phyloP scores from a whole-genome alignment of 805 yeast species.

The Suhomyces xylopsoci region DNA sequence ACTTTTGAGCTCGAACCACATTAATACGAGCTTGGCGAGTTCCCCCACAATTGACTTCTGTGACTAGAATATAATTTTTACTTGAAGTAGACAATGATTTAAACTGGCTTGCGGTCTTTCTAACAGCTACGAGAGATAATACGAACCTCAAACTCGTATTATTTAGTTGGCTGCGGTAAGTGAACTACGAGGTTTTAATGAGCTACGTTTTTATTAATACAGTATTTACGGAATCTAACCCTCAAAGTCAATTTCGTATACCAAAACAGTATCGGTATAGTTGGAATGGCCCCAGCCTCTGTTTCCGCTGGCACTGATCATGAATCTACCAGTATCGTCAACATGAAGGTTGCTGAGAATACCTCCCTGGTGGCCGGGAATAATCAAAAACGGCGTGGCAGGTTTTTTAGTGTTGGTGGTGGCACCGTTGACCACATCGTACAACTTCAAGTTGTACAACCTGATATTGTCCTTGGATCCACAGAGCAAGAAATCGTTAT shows the following conservation, averaged over 20 bases:
- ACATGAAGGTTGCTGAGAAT: constrained; percentile 70
- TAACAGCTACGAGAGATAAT: too few relatives aligned
- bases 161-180: too few relatives aligned
- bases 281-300: constrained; percentile 89
- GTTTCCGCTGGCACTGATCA: constrained; percentile 90
- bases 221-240: constrained; percentile 2
- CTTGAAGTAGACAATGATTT: neutral
- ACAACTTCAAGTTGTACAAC: constrained; percentile 66
- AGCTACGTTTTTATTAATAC: neutral
- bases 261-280: constrained; percentile 73
- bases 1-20: neutral
- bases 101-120: neutral
- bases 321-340: constrained; percentile 83
- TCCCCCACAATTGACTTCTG: neutral
- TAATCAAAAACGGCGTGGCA: constrained; percentile 76
- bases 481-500: constrained; percentile 72
- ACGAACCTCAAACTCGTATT: too few relatives aligned
- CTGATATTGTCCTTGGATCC: constrained; percentile 91
- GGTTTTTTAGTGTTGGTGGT: constrained; percentile 26
- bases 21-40: neutral
- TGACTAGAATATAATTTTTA: neutral
- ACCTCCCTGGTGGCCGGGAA: constrained; percentile 98
- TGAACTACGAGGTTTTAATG: too few relatives aligned
- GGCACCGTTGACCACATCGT: constrained; percentile 29
- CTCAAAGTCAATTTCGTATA: constrained; percentile 69